Evolutionary conservation across 2,329 filamentous ascomycete genomes (phyloP), one percentile per base, ranked within the genome.

Genomic region (Hymenoscyphus fructigenus): DNA sequence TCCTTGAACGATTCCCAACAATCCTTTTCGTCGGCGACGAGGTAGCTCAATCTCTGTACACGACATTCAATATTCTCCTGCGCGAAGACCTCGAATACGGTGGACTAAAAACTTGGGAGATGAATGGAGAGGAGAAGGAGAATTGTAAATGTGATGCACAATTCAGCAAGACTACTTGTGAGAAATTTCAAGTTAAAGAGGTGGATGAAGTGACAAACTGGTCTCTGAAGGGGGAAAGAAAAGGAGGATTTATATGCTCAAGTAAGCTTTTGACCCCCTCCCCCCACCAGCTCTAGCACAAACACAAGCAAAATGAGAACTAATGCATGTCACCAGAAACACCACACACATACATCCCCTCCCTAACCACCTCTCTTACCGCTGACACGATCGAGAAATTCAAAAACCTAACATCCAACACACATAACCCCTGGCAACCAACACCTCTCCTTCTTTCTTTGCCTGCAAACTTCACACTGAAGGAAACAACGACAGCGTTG

Each of bases 21-120:
- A 65, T 81, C 5, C 66, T 77, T 20, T 81, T 82, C 63, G 66
- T 80, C 55, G 79, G 79, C 28, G 79, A 82, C 63, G 72, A 76
- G 53, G 71, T 75, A 34, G 71, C 79, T 17, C 73, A 75, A 60
- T 72, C 76, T 44, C 74, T 80, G 57, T 81, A 82, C 68, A 75
- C 76, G n/a, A 79, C 77, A 29, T 76, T 82, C 67, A 81, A 80
- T 67, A 76, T 80, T 57, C 75, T 82, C 9, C 71, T 81, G 1
- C 76, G 78, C 36, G 75, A 79, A 67, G 74, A 81, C 60, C 69
- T 81, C 29, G 74, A 73, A 10, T 69, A 73, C 7, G 79, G 80
- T 10, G 75, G 77, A 7, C 60, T 81, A 50, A 76, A 75, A 67
- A 73, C 77, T 50, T 79, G 76, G 76, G 70, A 76, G 17, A 77